Conservation (phyloP, 73 alveolate genomes). For the Paramecium biaurelia region DNA sequence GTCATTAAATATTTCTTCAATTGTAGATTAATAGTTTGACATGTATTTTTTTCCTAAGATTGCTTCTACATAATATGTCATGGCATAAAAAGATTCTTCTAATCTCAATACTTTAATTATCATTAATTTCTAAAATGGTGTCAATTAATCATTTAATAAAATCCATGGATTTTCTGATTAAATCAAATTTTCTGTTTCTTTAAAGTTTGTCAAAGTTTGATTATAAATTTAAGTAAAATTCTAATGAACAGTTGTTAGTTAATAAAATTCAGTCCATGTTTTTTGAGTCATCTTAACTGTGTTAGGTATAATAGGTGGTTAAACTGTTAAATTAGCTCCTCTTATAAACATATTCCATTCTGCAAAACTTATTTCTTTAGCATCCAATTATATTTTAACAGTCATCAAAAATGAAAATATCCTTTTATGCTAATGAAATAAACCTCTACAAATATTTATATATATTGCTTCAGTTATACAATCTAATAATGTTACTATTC, state of each 20-base stretch:
- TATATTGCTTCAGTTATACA: slow-evolving; percentile 88
- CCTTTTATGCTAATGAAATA: slow-evolving; percentile 93
- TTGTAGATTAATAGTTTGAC: slow-evolving; percentile 77
- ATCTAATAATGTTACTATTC: slow-evolving; percentile 82
- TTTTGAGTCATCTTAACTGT: slow-evolving; percentile 74
- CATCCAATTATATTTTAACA: slow-evolving; percentile 74
- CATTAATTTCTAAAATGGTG: slow-evolving; percentile 81
- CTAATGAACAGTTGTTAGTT: slow-evolving; percentile 64
- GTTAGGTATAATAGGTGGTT: slow-evolving; percentile 81
- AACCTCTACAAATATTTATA: slow-evolving; percentile 94
- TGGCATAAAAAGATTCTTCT: slow-evolving; percentile 83
- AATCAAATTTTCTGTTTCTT: slow-evolving; percentile 17
- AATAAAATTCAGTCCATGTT: slow-evolving; percentile 86
- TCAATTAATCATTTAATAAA: not conserved
- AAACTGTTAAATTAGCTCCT: slow-evolving; percentile 77
- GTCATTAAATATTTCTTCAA: slow-evolving; percentile 88
- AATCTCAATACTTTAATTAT: slow-evolving; percentile 85
- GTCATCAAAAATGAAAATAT: slow-evolving; percentile 91
- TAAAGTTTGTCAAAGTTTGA: slow-evolving; percentile 5
- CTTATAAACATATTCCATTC: slow-evolving; percentile 93
- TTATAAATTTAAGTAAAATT: slow-evolving; percentile 78
- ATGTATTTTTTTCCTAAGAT: slow-evolving; percentile 83
- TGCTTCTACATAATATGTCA: slow-evolving; percentile 78
- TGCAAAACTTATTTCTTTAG: slow-evolving; percentile 70
- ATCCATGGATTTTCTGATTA: slow-evolving; percentile 63